phyloP scores from a whole-genome alignment of 305 asterid genomes.

The Withania somnifera region DNA sequence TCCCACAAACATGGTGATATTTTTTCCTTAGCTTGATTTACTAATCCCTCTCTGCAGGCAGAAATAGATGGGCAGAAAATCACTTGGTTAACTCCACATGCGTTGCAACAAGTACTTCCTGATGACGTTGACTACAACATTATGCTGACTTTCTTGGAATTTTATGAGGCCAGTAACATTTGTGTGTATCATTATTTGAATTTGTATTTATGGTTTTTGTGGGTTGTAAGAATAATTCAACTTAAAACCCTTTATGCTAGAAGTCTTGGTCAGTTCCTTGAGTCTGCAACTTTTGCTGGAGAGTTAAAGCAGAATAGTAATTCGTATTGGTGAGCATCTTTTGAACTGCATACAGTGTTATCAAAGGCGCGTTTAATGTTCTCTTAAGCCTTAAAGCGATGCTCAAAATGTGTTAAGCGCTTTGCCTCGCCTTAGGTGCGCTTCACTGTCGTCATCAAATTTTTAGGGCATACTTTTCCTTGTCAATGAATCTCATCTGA shows the following conservation, averaged over 20 bases:
- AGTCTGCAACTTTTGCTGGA: not conserved
- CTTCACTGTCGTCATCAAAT: too few species aligned
- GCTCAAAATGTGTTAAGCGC: too few species aligned
- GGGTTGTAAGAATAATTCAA: not conserved
- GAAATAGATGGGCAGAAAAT: conserved; percentile 85
- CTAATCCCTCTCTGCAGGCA: conserved; percentile 38
- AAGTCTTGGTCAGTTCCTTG: not conserved
- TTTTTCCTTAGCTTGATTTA: not conserved
- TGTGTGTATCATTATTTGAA: not conserved
- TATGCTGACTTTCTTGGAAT: conserved; percentile 83
- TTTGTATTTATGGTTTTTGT: not conserved
- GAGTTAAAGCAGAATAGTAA: not conserved
- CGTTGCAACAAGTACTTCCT: conserved; percentile 92
- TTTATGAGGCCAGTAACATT: conserved; percentile 58
- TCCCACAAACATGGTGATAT: conserved; percentile 5
- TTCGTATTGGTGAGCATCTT: not conserved
- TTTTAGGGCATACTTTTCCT: too few species aligned
- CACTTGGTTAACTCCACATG: conserved; percentile 98
- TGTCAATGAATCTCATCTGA: too few species aligned
- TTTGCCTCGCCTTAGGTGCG: too few species aligned
- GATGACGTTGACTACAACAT: conserved; percentile 75
- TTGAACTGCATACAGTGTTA: not conserved
- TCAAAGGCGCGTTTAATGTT: too few species aligned
- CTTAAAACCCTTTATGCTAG: not conserved
- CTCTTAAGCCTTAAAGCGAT: too few species aligned